A percentile compares a stretch with the other conserved stretches of the same genome.
Conservation (phyloP, 2,329 filamentous ascomycete species). For the Fusarium denticulatum region DNA sequence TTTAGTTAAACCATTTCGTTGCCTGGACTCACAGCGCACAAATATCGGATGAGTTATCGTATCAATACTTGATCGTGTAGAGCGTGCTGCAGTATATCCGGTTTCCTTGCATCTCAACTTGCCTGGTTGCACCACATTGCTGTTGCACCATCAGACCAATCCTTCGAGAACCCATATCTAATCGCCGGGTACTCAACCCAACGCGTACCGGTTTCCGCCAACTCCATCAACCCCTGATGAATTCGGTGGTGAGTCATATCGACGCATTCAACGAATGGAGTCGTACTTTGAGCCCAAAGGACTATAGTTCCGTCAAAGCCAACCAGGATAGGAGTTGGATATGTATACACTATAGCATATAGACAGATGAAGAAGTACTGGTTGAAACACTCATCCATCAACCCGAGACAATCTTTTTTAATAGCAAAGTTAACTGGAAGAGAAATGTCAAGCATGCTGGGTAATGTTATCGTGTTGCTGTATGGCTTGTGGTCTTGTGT, state of each 20-base stretch:
- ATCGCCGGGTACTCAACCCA: constrained; percentile 11
- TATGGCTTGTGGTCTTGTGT: not conserved
- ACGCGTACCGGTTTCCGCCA: constrained; percentile 19
- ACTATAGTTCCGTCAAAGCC: not conserved
- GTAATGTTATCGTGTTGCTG: not conserved
- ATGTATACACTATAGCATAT: not conserved
- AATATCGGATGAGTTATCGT: not conserved
- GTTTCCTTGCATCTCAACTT: not conserved
- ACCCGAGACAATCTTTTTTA: not conserved
- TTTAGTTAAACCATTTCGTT: not conserved
- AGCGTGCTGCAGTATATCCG: not conserved
- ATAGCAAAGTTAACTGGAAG: not conserved
- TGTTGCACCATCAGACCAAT: not conserved
- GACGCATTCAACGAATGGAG: not conserved
- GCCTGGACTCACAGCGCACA: not conserved
- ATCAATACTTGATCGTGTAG: not conserved
- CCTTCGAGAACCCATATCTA: constrained; percentile 1
- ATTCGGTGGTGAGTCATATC: constrained; percentile 10
- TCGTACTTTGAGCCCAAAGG: constrained; percentile 11
- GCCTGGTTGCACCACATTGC: not conserved
- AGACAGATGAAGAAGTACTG: not conserved
- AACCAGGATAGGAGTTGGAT: constrained; percentile 9
- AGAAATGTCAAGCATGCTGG: not conserved
- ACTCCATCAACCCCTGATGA: not conserved
- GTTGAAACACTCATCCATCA: not conserved